Base-by-base conservation (phyloP, 306 rosid genomes). In the Lathyrus sativus region DNA sequence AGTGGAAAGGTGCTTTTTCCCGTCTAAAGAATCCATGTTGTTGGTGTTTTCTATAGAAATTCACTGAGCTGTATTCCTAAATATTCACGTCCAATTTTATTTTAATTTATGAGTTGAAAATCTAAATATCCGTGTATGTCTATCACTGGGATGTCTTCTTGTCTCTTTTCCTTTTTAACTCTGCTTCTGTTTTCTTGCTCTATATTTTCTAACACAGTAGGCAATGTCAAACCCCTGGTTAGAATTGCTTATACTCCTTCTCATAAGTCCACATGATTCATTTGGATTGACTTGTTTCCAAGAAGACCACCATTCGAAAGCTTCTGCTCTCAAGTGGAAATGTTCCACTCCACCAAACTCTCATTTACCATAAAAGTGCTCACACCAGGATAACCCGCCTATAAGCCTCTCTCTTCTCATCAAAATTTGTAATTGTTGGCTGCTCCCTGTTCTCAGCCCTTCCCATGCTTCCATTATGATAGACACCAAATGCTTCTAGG, bases 1-100 rank as follows among this genome's bases (percentile, higher is more conserved):
- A 81, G 83, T 35, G 97, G 99, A 76, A 88, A 88, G 89, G 99
- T 90, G 73, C 55, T 62, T 41, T 49, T 69, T 58, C 74, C 19
- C 69, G 11, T 53, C 31, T 57, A 53, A 65, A 49, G n/a, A 38
- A 1, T 50, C 17, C 38, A 11, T 17, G 28, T 61, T 42, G 7
- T 54, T 12, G 19, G 69, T 72, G 76, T 42, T 68, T 80, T 72
- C 66, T 68, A 33, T 38, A 19, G 18, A 62, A 11, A 41, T 72
- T 62, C 65, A 62, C 38, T 9, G 42, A 44, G 54, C 44, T 6
- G 14, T 17, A 13, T 35, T 63, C 54, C 33, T 46, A 67, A 31
- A 56, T 71, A 56, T 19, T 22, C 48, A 50, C 65, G 43, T 44
- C 60, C 50, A 31, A 46, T 31, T 70, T 31, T 29, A 70, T 65